phyloP scores from a whole-genome alignment of 352 stramenopile species.

The Phytophthora podocarpi region DNA sequence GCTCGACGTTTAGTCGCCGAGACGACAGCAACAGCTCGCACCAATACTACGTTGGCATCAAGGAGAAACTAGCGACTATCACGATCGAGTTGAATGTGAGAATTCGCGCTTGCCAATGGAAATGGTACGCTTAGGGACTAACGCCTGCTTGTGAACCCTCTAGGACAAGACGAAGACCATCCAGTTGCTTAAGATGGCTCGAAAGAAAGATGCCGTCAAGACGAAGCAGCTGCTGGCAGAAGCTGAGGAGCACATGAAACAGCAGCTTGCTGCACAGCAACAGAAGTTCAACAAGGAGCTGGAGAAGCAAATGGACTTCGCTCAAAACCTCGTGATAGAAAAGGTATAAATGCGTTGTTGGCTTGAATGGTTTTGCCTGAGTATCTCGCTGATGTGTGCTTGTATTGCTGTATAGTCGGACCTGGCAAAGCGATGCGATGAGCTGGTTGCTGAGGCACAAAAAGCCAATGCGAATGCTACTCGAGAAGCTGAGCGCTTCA shows the following conservation, averaged over 20 bases:
- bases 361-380: background rate
- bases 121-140: background rate
- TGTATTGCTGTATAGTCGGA: slow-evolving; percentile 40
- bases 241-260: slow-evolving; percentile 56
- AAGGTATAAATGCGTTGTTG: slow-evolving; percentile 58
- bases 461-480: slow-evolving; percentile 45
- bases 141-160: background rate
- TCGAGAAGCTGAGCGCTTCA: slow-evolving; percentile 66
- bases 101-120: background rate
- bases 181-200: slow-evolving; percentile 70
- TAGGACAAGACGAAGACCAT: slow-evolving; percentile 90
- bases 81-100: slow-evolving; percentile 79
- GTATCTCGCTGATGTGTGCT: background rate
- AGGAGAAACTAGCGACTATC: slow-evolving; percentile 81
- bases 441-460: slow-evolving; percentile 70
- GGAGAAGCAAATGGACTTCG: slow-evolving; percentile 83
- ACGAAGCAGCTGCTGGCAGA: slow-evolving; percentile 54
- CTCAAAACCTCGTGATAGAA: slow-evolving; percentile 73
- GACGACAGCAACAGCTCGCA: slow-evolving; percentile 43
- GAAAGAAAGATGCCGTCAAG: slow-evolving; percentile 80
- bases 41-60: slow-evolving; percentile 73
- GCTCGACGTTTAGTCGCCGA: slow-evolving; percentile 38
- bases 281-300: slow-evolving; percentile 72
- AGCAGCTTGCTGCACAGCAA: slow-evolving; percentile 64
- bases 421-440: slow-evolving; percentile 75